These are phyloP conservation scores for Marasmius sp. DNA, from an alignment of 1,284 basidiomycete genomes.

Conservation along the genomic window DNA sequence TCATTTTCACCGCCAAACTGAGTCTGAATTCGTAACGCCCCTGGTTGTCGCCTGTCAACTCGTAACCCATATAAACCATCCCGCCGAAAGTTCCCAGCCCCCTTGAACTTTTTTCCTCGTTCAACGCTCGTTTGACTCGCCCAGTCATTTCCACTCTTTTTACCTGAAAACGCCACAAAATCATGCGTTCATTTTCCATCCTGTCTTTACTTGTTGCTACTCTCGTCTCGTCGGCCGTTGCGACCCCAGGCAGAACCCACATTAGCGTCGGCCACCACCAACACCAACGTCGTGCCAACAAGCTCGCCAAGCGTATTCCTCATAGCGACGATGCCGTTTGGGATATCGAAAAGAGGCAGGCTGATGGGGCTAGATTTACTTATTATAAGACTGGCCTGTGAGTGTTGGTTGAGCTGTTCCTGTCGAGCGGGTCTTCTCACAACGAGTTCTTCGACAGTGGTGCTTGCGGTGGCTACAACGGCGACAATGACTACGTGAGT, in stretches of 20 bases:
- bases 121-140: background rate
- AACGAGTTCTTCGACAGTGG: background rate
- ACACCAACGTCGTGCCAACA: background rate
- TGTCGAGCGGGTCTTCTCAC: background rate
- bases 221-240: background rate
- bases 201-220: background rate
- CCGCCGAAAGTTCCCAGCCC: too few relatives aligned
- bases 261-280: too few relatives aligned
- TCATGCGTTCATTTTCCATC: background rate
- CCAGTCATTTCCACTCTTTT: background rate
- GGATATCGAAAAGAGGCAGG: background rate
- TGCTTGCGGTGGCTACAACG: background rate
- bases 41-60: too few relatives aligned
- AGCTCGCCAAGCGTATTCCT: background rate
- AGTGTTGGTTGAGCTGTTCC: background rate
- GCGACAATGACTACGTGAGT: background rate
- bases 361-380: background rate
- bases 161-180: conserved; percentile 1
- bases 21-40: too few relatives aligned
- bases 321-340: background rate
- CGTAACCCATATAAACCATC: too few relatives aligned
- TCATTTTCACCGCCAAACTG: too few relatives aligned
- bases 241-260: background rate
- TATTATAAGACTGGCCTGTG: background rate
- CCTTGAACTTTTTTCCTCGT: background rate